A percentile compares a stretch with the other conserved stretches of the same genome.
phyloP scores from a whole-genome alignment of 257 asterid genomes.

The Solanum okadae region DNA sequence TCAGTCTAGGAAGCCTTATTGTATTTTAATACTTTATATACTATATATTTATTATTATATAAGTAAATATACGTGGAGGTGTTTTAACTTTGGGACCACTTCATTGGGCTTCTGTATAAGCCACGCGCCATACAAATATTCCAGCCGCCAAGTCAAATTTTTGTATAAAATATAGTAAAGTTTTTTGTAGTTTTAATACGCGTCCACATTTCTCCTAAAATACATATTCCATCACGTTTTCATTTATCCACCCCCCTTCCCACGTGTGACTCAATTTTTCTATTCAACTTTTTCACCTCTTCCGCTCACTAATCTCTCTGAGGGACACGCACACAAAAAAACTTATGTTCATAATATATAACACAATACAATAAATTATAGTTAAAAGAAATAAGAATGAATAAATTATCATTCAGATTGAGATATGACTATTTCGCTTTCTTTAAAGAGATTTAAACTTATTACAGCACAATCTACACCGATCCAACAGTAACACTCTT shows the following conservation, averaged over 20 bases:
- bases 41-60: not conserved
- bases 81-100: constrained; percentile 38
- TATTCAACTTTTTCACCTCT: not conserved
- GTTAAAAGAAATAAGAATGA: no score
- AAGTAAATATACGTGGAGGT: constrained; percentile 35
- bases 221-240: constrained; percentile 30
- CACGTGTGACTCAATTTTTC: not conserved
- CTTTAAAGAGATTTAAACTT: no score
- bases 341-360: no score
- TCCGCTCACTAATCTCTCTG: not conserved
- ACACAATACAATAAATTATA: no score
- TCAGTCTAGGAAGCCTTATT: not conserved
- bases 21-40: not conserved
- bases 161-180: not conserved
- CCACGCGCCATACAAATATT: constrained; percentile 33
- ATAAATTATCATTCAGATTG: no score
- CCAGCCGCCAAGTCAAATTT: constrained; percentile 35
- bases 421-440: no score
- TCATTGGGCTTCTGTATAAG: constrained; percentile 32
- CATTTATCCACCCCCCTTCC: not conserved
- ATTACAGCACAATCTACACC: rapidly evolving
- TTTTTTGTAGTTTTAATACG: not conserved
- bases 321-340: no score
- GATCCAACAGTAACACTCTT: no score
- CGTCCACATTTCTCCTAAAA: not conserved